phyloP scores from a whole-genome alignment of 768 basidiomycete species.

The Boletus barrowsii region DNA sequence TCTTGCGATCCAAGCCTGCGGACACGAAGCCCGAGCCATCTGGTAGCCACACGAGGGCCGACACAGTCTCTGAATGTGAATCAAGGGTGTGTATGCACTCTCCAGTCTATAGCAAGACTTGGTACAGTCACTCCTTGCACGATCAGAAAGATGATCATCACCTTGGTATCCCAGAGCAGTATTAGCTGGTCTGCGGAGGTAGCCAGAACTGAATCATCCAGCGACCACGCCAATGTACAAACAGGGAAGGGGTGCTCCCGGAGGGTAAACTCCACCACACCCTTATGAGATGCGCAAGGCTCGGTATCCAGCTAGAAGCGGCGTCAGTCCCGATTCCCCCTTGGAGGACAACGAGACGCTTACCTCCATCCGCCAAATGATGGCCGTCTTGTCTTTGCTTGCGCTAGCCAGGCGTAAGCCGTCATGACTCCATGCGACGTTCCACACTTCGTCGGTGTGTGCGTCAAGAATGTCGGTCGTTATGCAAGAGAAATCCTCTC shows the following conservation, averaged over 20 bases:
- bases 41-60: constrained; percentile 83
- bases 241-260: constrained; percentile 78
- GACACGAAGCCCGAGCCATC: constrained; percentile 90
- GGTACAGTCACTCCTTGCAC: background rate
- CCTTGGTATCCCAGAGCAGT: constrained; percentile 89
- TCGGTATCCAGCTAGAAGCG: constrained; percentile 42
- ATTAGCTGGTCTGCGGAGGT: constrained; percentile 79
- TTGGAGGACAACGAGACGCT: constrained; percentile 28
- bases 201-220: constrained; percentile 79
- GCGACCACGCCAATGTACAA: constrained; percentile 87
- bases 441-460: constrained; percentile 95
- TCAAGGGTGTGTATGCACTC: constrained; percentile 60
- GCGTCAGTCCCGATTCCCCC: constrained; percentile 4
- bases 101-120: constrained; percentile 57
- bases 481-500: constrained; percentile 76
- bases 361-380: constrained; percentile 87
- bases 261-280: constrained; percentile 56
- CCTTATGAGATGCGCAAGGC: constrained; percentile 49
- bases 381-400: constrained; percentile 81
- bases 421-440: constrained; percentile 91
- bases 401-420: constrained; percentile 83
- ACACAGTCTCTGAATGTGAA: constrained; percentile 79
- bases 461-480: constrained; percentile 83
- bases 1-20: constrained; percentile 79
- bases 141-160: constrained; percentile 30